A percentile compares a stretch with the other conserved stretches of the same genome.
Evolutionary conservation across 805 yeast species (phyloP).

Genomic region (Candida sphagnicola): DNA sequence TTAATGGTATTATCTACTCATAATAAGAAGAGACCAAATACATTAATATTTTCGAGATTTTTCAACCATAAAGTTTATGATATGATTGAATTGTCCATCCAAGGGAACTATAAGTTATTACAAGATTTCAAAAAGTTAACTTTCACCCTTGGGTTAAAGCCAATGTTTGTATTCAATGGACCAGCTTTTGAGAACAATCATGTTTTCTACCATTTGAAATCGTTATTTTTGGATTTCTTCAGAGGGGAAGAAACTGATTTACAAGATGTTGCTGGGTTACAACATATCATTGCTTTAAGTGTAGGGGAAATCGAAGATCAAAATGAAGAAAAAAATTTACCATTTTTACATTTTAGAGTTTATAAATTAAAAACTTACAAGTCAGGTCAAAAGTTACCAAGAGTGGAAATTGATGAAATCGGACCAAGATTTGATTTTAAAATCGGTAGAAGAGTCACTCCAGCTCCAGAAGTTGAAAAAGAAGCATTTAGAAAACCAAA

Average conservation of each 20-base stretch:
- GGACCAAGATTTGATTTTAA: slow-evolving; percentile 95
- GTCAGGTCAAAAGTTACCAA: slow-evolving; percentile 84
- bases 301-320: slow-evolving; percentile 77
- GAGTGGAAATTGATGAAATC: slow-evolving; percentile 90
- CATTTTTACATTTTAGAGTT: slow-evolving; percentile 84
- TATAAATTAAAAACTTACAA: slow-evolving; percentile 77
- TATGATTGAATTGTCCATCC: slow-evolving; percentile 84
- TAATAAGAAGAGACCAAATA: slow-evolving; percentile 91
- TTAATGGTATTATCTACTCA: slow-evolving; percentile 72
- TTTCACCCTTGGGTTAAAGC: slow-evolving; percentile 85
- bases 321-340: slow-evolving; percentile 71
- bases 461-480: slow-evolving; percentile 84
- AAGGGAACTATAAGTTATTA: slow-evolving; percentile 62
- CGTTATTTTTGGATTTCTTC: slow-evolving; percentile 86
- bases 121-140: slow-evolving; percentile 78
- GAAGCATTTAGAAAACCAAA: slow-evolving; percentile 81
- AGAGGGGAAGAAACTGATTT: slow-evolving; percentile 76
- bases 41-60: slow-evolving; percentile 81
- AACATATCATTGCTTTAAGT: slow-evolving; percentile 80
- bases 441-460: slow-evolving; percentile 78
- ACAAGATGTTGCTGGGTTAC: slow-evolving; percentile 93
- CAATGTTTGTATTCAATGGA: slow-evolving; percentile 92
- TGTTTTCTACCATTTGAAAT: slow-evolving; percentile 77
- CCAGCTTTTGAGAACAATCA: slow-evolving; percentile 89
- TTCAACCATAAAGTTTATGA: slow-evolving; percentile 89